Evolutionary conservation across 768 basidiomycete species (phyloP), one percentile per base, ranked within the genome.

Genomic region (Lentinula boryana): DNA sequence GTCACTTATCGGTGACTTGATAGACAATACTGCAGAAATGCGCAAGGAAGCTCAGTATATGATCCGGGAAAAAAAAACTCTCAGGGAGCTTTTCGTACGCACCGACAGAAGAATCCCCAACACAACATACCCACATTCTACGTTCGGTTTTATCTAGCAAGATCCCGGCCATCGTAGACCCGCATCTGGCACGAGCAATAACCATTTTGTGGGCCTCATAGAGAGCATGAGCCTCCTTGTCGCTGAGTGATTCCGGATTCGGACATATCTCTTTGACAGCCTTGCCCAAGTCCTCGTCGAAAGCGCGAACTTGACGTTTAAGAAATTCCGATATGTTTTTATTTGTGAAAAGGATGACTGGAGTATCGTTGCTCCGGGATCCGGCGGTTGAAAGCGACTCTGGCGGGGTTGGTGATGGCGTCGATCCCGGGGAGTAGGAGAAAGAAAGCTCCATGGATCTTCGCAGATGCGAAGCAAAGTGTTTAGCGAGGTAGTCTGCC

Each of bases 61-160:
- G 16, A 46, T 13, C 44, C 7, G 15, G 4, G 44, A 46, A 16
- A 36, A 46, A 16, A 36, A 32, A 53, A 53, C 13, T 16, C 12
- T 9, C 12, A 10, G 27, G 3, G 27, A 27, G 27, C 27, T 3
- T 27, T 27, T 27, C 3, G 27, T 40, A 54, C 55, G n/a, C 23
- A 56, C 55, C 55, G 18, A 56, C 55, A 23, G 55, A 56, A 3
- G 55, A 56, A 32, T 56, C 55, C 13, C 55, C 55, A 9, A 56
- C 55, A 32, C 38, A 56, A 31, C 55, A 56, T 10, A 56, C 55
- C 40, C 55, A 56, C 55, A 56, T 56, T 38, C 40, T 40, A n/a
- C 18, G 18, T 40, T 56, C 23, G 5, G 36, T 27, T 40, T 56
- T 56, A 27, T 56, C 55, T 16, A 56, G 9, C 55, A 56, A 32